Evolutionary conservation across 2,329 filamentous ascomycete genomes (phyloP), one percentile per base, ranked within the genome.

Genomic region (Aspergillus sp.): DNA sequence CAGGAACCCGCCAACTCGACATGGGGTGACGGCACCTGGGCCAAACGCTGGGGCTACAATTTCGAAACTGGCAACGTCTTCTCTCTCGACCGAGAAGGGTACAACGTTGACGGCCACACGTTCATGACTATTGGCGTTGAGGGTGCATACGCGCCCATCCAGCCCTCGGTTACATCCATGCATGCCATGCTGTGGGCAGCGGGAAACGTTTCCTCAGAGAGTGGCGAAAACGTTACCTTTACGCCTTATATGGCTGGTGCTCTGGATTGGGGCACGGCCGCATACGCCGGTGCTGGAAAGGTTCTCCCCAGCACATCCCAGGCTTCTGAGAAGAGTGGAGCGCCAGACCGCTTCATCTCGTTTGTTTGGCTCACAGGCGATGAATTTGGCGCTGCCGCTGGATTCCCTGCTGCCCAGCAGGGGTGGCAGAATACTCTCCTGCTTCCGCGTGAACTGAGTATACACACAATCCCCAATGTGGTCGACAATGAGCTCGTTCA

Each of bases 21-120:
- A 33, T 65, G 63, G 63, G 63, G 63, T 1, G 57, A 58, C 3
- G 63, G 62, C 22, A 55, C 57, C n/a, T 65, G 63, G 63, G 62
- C 63, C 5, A 61, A 59, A 5, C 54, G 62, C 1, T 63, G 57
- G 57, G 63, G 62, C 2, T 65, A 61, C 56, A 65, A 65, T 54
- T 65, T 63, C 33, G 63, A 65, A 41, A 55, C 54, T 12, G 62
- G 47, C 24, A 65, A 65, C 9, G 30, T 59, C 33, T 60, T 64
- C 48, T 33, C 40, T 8, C 51, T 65, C 17, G 54, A 63, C 22
- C 37, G 56, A 5, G 46, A 64, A 11, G 62, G 62, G 9, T 64
- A 65, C 41, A 61, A 59, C 27, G 27, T 48, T 4, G 33, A 61
- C 2, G 63, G 63, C 4, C 52, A 62, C 40, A 51, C 63, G 12